Conservation (phyloP, 129 eudicot genomes). For the Tanacetum coccineum region DNA sequence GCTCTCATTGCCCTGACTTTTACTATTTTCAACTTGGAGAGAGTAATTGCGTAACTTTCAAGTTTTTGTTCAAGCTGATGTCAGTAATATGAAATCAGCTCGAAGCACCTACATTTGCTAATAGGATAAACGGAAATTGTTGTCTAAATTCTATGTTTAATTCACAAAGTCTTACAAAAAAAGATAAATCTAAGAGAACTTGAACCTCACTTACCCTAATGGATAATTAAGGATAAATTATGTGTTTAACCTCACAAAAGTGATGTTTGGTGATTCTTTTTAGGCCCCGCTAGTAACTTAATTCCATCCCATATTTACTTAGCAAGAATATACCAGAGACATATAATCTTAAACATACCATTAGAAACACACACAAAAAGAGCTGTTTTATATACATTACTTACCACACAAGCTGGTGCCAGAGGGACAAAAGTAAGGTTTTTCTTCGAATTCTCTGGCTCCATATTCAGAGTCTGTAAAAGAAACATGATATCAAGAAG, state of each 20-base stretch:
- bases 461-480: constrained; percentile 67
- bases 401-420: constrained; percentile 97
- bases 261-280: neutral
- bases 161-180: neutral
- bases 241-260: neutral
- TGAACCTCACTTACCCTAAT: constrained; percentile 2
- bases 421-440: constrained; percentile 82
- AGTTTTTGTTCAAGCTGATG: neutral
- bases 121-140: neutral
- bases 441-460: constrained; percentile 63
- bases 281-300: neutral
- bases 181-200: neutral
- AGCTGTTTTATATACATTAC: constrained; percentile 10
- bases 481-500: neutral
- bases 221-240: neutral
- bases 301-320: neutral
- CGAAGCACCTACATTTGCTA: neutral
- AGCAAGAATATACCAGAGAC: neutral
- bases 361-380: no score
- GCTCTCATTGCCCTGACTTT: no score
- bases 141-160: neutral
- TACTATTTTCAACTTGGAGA: no score
- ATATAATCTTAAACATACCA: no score
- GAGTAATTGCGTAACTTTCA: neutral
- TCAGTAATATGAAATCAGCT: neutral